Evolutionary conservation across 148 eudicot genomes (phyloP).

Genomic region (Rhododendron molle): DNA sequence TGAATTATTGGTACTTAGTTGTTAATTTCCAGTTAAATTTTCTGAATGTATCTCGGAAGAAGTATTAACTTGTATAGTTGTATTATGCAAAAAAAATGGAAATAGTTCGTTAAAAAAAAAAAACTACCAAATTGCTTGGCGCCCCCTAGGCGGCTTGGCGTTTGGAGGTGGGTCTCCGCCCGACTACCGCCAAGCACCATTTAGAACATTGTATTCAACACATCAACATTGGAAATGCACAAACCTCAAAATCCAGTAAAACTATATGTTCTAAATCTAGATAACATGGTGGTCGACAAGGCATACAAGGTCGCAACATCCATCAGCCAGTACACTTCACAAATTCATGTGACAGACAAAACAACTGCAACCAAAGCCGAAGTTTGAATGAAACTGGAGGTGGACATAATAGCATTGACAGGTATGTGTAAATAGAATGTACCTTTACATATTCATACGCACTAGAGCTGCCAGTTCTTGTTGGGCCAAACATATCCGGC

Average conservation of each 20-base stretch:
- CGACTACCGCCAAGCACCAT: no score
- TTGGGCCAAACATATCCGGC: slow-evolving; percentile 28
- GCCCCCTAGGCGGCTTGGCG: no score
- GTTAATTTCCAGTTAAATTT: no score
- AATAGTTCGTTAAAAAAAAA: no score
- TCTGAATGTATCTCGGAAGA: no score
- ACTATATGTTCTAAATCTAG: neutral
- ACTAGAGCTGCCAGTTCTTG: slow-evolving; percentile 37
- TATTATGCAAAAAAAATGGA: no score
- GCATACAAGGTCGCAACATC: neutral
- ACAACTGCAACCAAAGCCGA: neutral
- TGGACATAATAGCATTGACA: neutral
- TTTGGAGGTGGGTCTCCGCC: no score
- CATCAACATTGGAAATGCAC: neutral
- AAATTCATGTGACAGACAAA: neutral
- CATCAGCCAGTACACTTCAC: neutral
- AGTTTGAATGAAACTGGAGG: neutral
- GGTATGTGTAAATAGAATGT: neutral
- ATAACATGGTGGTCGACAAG: neutral
- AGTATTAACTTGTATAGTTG: no score
- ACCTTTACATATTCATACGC: slow-evolving; percentile 43
- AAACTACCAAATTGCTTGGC: no score
- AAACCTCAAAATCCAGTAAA: neutral
- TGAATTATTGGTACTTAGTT: no score
- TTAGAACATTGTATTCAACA: no score